These are phyloP conservation scores for Wickerhamomyces rabaulensis DNA, from an alignment of 805 yeast species.

Conservation along the genomic window DNA sequence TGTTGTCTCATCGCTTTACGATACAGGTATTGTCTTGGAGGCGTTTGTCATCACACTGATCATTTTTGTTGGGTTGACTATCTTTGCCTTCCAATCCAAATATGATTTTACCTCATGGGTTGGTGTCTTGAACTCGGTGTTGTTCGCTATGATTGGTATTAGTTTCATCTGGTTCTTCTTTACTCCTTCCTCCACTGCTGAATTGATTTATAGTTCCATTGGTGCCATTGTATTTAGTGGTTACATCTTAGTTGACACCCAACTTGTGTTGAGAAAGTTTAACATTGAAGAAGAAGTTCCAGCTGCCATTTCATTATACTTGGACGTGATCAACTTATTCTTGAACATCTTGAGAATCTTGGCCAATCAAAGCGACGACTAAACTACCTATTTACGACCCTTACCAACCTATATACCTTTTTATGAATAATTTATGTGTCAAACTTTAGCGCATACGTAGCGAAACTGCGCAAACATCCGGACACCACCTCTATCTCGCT, in stretches of 20 bases:
- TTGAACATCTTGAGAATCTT: constrained; percentile 67
- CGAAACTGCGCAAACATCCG: too few species aligned
- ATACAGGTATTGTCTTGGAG: constrained; percentile 58
- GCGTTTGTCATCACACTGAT: constrained; percentile 66
- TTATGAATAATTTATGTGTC: not conserved
- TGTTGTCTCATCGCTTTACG: constrained; percentile 55
- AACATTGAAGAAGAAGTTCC: constrained; percentile 83
- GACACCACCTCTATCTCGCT: not conserved
- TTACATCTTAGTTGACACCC: constrained; percentile 78
- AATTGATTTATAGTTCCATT: constrained; percentile 60
- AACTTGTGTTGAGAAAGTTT: constrained; percentile 64
- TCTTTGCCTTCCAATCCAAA: constrained; percentile 71
- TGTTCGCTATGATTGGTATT: constrained; percentile 67
- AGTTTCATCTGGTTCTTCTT: constrained; percentile 70
- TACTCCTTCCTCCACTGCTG: constrained; percentile 47
- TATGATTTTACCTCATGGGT: constrained; percentile 71
- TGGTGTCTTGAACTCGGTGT: constrained; percentile 48
- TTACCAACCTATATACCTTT: not conserved
- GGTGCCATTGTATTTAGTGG: constrained; percentile 73
- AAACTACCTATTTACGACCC: not conserved
- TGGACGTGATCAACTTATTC: constrained; percentile 81
- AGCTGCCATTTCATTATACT: constrained; percentile 71
- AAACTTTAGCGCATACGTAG: too few species aligned
- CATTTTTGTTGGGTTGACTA: constrained; percentile 70
- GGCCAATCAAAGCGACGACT: constrained; percentile 25